Evolutionary conservation across 2,329 filamentous ascomycete genomes (phyloP).

Genomic region (Rhynchosporium agropyri): DNA sequence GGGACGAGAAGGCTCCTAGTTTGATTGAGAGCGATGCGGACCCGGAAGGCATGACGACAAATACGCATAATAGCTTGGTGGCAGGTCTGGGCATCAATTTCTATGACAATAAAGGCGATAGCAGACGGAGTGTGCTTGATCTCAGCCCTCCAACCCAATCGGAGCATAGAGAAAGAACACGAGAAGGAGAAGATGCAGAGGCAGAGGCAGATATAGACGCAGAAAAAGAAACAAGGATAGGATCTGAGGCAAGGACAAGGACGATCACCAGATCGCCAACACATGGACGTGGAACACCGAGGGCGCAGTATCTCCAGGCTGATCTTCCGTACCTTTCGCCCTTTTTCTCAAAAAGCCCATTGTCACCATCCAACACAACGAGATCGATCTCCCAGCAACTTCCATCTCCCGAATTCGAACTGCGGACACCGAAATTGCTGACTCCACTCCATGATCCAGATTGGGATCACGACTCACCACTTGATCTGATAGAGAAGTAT

Average conservation of each 20-base stretch:
- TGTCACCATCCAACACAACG: too few species aligned
- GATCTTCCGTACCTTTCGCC: not conserved
- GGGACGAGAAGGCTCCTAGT: not conserved
- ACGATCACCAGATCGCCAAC: not conserved
- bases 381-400: not conserved
- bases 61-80: not conserved
- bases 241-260: not conserved
- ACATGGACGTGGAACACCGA: not conserved
- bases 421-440: conserved; percentile 6
- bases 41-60: not conserved
- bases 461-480: conserved; percentile 5
- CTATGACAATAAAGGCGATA: conserved; percentile 22
- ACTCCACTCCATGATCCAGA: not conserved
- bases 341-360: not conserved
- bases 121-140: conserved; percentile 5
- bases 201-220: not conserved
- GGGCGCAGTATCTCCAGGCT: not conserved
- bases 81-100: conserved; percentile 27
- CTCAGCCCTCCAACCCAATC: not conserved
- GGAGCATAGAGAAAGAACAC: not conserved
- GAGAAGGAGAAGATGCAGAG: not conserved
- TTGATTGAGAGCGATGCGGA: not conserved
- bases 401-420: not conserved
- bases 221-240: not conserved
- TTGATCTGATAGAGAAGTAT: conserved; percentile 31